Base-by-base conservation (phyloP, 805 yeast genomes). In the Maudiozyma turicensis region DNA sequence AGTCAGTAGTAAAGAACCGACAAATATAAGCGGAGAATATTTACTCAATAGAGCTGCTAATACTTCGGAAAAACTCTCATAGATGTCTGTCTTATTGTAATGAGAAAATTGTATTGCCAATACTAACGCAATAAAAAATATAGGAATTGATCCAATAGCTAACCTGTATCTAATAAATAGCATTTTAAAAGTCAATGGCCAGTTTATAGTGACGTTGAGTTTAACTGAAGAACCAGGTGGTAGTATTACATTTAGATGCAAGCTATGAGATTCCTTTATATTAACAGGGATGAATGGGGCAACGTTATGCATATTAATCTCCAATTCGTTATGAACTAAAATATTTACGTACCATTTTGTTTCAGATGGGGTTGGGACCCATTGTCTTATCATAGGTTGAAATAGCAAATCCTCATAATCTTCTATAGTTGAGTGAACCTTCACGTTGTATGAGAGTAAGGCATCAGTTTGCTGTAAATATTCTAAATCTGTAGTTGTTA, bases 91-190 rank as follows among this genome's bases (percentile, higher is more conserved):
- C 34, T 65, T 52, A 47, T 69, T 60, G 58, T 72, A 82, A 15
- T 58, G 55, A 35, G 57, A 57, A 46, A 84, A 69, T 61, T 90
- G 97, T 20, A 78, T 57, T 2, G 76, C 57, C 43, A 84, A 54
- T 0, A 77, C 75, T 14, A 78, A 49, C 0, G 79, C 65, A 1
- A 82, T 73, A 14, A 85, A 69, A 39, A 80, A 77, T 1, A 83
- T 70, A 3, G 95, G 89, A 48, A 85, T 74, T 1, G 89, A 74
- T 4, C 86, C 82, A 40, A 84, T 69, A 1, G 86, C 79, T 11
- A 91, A 73, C 58, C 99, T 74, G 64, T 85, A 91, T 49, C 95
- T 72, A 55, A 89, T 70, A 5, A 86, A 82, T 44, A 90, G 66
- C 54, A 84, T 72, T 49, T 81, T 83, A 51, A 90, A 65, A 38